A percentile compares a stretch with the other conserved stretches of the same genome.
Conservation (phyloP, 2,329 filamentous ascomycete species). For the Talaromyces marneffei region DNA sequence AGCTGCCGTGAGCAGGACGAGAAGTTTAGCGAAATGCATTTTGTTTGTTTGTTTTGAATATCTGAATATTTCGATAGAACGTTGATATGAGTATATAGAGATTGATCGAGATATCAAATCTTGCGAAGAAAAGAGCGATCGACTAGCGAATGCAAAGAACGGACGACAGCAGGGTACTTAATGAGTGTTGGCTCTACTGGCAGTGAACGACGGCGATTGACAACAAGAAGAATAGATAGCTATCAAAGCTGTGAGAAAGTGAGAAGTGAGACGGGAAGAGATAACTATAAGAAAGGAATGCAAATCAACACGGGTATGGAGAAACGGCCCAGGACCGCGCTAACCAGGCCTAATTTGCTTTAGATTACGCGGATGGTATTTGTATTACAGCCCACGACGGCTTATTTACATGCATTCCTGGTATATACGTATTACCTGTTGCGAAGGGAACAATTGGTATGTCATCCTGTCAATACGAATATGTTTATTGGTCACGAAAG, state of each 20-base stretch:
- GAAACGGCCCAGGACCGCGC: not conserved
- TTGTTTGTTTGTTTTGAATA: constrained; percentile 11
- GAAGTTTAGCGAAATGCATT: constrained; percentile 32
- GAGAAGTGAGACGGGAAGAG: not conserved
- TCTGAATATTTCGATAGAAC: not conserved
- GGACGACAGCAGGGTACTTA: constrained; percentile 9
- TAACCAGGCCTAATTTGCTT: not conserved
- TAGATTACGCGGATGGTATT: not conserved
- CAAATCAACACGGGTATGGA: not conserved
- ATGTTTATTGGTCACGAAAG: not conserved
- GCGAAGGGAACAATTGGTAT: not conserved
- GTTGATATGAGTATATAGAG: not conserved
- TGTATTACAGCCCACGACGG: not conserved
- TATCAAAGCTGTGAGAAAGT: not conserved
- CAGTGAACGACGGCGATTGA: not conserved
- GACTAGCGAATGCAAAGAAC: constrained; percentile 8
- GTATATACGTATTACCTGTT: not conserved
- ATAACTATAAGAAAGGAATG: not conserved
- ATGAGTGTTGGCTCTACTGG: not conserved
- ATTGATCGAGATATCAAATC: not conserved
- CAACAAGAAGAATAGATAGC: not conserved
- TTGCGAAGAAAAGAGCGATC: not conserved
- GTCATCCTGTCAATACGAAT: not conserved
- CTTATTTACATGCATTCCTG: not conserved
- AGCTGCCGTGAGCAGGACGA: constrained; percentile 25